Base-by-base conservation (phyloP, 495 filamentous ascomycete genomes). In the Aspergillus funiculosus region DNA sequence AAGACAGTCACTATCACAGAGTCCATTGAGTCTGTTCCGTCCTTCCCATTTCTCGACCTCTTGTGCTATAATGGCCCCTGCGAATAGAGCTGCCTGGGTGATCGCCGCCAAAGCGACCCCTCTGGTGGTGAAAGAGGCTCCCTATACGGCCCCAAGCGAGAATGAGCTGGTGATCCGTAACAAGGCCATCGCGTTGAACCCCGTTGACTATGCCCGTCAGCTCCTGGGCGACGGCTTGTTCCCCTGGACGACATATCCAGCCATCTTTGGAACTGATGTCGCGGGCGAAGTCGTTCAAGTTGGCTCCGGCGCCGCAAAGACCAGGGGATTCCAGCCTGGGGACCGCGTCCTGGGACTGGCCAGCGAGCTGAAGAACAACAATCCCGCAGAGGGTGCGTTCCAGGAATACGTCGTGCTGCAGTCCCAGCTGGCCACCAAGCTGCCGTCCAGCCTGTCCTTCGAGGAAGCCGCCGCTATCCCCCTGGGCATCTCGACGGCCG, bases 401-500 rank as follows among this genome's bases (percentile, higher is more conserved):
- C 63, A 67, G 36, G 17, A 44, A 15, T 63, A 60, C 25, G 53
- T 54, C 8, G 31, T 58, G 0, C 7, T 11, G n/a, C 26, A 6
- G 15, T 17, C 9, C 3, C 13, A 41, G 6, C 24, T 43, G 15
- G 39, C 44, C 3, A 11, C 24, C 7, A 10, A 15, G 11, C 38
- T 53, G 8, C 50, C 50, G 1, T 5, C 6, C 13, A 9, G 13
- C 9, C 14, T 53, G 9, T 39, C 43, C 6, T 53, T 77, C 22
- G 31, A 41, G 19, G 13, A 53, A 5, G 50, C 50, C 5, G 59
- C 52, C 9, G 73, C 75, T 0, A 46, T 78, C 1, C 72, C 73
- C 1, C 59, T 77, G 6, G 67, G 56, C 2, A 4, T 60, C 4
- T 71, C 71, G 1, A 83, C 80, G 0, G 77, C 80, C 0, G 66